phyloP scores from a whole-genome alignment of 176 grass and related monocot genomes.

The Elymus sibiricus region DNA sequence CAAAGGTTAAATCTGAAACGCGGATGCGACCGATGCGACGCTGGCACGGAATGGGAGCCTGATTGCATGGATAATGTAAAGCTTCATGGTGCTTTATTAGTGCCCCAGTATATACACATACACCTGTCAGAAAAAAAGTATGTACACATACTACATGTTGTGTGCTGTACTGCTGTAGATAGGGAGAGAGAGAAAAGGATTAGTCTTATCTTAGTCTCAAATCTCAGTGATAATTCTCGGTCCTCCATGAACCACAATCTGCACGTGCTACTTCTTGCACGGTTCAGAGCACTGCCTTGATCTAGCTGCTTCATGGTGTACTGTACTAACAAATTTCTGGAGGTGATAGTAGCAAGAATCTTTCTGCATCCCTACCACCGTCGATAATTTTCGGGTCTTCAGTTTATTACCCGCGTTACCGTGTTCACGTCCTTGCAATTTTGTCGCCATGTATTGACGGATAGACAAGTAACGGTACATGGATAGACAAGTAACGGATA shows the following conservation, averaged over 20 bases:
- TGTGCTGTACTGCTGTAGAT: neutral
- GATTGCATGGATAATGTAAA: neutral
- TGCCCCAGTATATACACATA: neutral
- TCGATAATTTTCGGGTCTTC: neutral
- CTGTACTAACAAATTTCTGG: neutral
- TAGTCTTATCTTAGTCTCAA: neutral
- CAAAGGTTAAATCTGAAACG: conserved; percentile 20
- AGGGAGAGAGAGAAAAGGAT: neutral
- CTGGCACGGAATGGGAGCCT: conserved; percentile 28
- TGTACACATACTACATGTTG: neutral
- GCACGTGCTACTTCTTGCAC: neutral
- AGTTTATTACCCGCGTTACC: neutral
- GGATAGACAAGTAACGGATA: neutral
- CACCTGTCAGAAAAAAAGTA: too few relatives aligned
- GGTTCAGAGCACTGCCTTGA: neutral
- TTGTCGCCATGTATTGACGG: neutral
- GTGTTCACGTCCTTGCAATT: neutral
- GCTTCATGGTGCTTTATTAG: neutral
- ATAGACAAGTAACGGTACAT: neutral
- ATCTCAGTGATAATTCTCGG: neutral
- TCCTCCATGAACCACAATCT: neutral
- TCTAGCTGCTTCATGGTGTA: neutral
- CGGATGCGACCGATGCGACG: neutral
- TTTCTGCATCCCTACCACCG: neutral
- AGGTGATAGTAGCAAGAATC: neutral